phyloP scores from a whole-genome alignment of 75 land plant species.

The Gnetum montanum region DNA sequence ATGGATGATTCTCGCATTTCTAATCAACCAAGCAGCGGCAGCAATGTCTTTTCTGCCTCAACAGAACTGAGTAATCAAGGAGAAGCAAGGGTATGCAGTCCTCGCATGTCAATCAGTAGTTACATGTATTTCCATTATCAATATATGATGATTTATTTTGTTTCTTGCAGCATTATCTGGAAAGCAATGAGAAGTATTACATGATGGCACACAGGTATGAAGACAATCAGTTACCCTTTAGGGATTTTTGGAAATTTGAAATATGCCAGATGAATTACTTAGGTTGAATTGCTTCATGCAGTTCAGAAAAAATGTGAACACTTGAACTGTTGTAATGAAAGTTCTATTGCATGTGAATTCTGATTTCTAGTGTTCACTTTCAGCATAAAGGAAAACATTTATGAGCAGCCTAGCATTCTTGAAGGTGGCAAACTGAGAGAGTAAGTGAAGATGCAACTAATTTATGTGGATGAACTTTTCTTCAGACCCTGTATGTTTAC shows the following conservation, averaged over 20 bases:
- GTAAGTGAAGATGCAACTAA: conserved; percentile 42
- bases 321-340: too few species aligned
- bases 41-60: conserved; percentile 24
- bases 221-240: too few species aligned
- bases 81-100: conserved; percentile 30
- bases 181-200: conserved; percentile 98
- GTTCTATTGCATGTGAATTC: too few species aligned
- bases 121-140: neutral
- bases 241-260: too few species aligned
- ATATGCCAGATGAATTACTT: too few species aligned
- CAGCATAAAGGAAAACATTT: conserved; percentile 87
- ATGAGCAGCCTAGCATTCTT: conserved; percentile 70
- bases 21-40: conserved; percentile 19
- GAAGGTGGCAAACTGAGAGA: conserved; percentile 92
- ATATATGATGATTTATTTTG: neutral
- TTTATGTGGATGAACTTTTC: neutral
- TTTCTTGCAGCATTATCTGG: conserved; percentile 82
- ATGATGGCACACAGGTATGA: conserved; percentile 85
- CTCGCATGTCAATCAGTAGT: neutral
- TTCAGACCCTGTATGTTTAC: too few species aligned
- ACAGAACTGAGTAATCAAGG: conserved; percentile 69
- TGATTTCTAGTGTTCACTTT: conserved; percentile 19
- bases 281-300: too few species aligned
- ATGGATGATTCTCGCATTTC: conserved; percentile 26
- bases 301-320: too few species aligned